Evolutionary conservation across 225 moss, liverwort and hornwort genomes (phyloP), one percentile per base, ranked within the genome.

Genomic region (Straminergon stramineum): DNA sequence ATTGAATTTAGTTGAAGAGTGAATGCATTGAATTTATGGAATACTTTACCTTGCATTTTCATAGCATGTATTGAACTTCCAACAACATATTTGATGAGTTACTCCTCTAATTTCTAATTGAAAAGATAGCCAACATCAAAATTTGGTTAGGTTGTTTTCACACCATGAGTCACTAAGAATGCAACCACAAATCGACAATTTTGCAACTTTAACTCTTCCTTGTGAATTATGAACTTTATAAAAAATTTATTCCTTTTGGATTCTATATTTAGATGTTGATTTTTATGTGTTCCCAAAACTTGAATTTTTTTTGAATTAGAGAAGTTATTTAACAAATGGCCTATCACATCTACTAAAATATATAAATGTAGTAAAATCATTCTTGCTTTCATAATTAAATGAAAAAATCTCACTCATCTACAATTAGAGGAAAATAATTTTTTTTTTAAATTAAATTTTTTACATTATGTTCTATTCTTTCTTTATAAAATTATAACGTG

Each of bases 401-500:
- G 8, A 24, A 22, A 70, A 70, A 70, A 70, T 14, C 14, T 70
- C 14, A 39, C 14, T 24, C 70, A 70, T 70, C 8, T n/a, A n/a
- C 0, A 13, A 0, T 69, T 69, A 27, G 13, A 70, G 4, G 6
- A 8, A 70, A 39, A 24, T 4, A 21, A 37, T 12, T 12, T 2
- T 1, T 22, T 68, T 37, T 69, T n/a, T 23, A 2, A n/a, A 41
- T 1, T 39, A 26, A 26, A 24, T 24, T 70, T 24, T 15, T 8
- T 48, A 48, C 8, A 15, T 14, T 8, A 24, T 39, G 39, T 39
- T 70, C 3, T 70, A 23, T 13, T n/a, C 1, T 22, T n/a, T 69
- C 4, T 20, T 22, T 22, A 1, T 12, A 1, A n/a, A n/a, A n/a
- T n/a, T n/a, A 13, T 13, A 69, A 13, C 6, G n/a, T n/a, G 11